phyloP scores from a whole-genome alignment of 805 yeast species.

The Metschnikowia lunata region DNA sequence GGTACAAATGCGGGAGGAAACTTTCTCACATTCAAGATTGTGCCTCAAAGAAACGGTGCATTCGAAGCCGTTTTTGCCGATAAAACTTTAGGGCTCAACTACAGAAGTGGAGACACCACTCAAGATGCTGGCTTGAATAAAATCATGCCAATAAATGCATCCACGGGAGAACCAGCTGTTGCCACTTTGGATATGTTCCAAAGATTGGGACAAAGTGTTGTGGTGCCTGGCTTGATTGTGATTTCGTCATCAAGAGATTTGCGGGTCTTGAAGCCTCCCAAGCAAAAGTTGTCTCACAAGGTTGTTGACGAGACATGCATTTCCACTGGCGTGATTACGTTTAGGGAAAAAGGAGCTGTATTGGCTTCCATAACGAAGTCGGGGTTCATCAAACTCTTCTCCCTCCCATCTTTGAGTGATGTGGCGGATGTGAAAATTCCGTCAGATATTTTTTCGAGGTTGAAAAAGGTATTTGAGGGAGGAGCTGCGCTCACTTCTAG shows the following conservation, averaged over 20 bases:
- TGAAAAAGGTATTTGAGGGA: conserved; percentile 21
- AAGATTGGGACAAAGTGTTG: conserved; percentile 55
- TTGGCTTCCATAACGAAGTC: conserved; percentile 43
- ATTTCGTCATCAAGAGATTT: conserved; percentile 56
- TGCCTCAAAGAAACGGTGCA: conserved; percentile 59
- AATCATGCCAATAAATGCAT: conserved; percentile 55
- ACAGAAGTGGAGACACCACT: conserved; percentile 35
- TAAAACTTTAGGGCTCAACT: conserved; percentile 34
- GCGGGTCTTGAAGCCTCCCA: conserved; percentile 57
- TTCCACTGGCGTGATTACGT: conserved; percentile 47
- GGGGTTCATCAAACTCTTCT: conserved; percentile 44
- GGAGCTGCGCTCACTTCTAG: conserved; percentile 23
- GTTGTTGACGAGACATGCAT: conserved; percentile 48
- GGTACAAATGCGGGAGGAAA: conserved; percentile 78
- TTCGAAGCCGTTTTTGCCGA: conserved; percentile 54
- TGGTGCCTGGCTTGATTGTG: conserved; percentile 59
- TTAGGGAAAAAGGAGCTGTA: conserved; percentile 42
- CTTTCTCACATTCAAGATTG: conserved; percentile 55
- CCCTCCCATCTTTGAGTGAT: conserved; percentile 64
- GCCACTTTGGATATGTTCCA: conserved; percentile 59
- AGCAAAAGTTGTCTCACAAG: conserved; percentile 60
- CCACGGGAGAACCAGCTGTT: conserved; percentile 57
- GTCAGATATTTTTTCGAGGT: conserved; percentile 23
- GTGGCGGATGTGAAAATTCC: conserved; percentile 42
- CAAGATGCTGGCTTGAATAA: conserved; percentile 50